phyloP scores from a whole-genome alignment of 140 eudicot genomes.

The Ambrosia hybrid region DNA sequence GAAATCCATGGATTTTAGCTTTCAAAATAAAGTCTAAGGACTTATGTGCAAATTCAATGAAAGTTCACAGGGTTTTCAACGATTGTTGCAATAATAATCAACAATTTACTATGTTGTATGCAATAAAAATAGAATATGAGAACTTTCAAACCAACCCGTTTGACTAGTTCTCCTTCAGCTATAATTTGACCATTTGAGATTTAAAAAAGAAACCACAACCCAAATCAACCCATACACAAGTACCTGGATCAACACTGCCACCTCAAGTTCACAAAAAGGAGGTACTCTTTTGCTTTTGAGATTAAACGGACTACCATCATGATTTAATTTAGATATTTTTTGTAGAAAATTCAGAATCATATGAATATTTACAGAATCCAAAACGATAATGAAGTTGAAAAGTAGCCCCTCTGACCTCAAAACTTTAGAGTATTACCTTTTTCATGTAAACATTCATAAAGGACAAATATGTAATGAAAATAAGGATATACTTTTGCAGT shows the following conservation, averaged over 20 bases:
- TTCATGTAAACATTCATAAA: constrained; percentile 2
- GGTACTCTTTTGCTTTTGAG: constrained; percentile 11
- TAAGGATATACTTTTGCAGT: constrained; percentile 57
- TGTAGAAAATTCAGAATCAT: not conserved
- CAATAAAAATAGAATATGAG: not conserved
- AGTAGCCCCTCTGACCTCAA: constrained; percentile 14
- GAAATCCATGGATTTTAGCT: not conserved
- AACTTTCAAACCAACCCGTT: not conserved
- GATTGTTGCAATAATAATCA: not conserved
- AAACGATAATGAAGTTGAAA: not conserved
- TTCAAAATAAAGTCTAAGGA: not conserved
- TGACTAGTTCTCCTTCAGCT: not conserved
- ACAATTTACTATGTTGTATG: not conserved
- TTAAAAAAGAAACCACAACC: not conserved
- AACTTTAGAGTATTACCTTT: not conserved
- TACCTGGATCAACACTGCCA: not conserved
- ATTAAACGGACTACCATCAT: constrained; percentile 12
- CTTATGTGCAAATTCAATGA: not conserved
- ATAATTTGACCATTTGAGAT: not conserved
- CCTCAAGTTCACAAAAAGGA: not conserved
- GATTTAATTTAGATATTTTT: not conserved
- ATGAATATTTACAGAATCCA: not conserved
- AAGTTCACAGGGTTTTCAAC: not conserved
- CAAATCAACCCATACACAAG: not conserved
- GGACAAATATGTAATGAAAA: constrained; percentile 10